Conservation (phyloP, 1,284 basidiomycete species). For the Heterobasidion parviporum region DNA sequence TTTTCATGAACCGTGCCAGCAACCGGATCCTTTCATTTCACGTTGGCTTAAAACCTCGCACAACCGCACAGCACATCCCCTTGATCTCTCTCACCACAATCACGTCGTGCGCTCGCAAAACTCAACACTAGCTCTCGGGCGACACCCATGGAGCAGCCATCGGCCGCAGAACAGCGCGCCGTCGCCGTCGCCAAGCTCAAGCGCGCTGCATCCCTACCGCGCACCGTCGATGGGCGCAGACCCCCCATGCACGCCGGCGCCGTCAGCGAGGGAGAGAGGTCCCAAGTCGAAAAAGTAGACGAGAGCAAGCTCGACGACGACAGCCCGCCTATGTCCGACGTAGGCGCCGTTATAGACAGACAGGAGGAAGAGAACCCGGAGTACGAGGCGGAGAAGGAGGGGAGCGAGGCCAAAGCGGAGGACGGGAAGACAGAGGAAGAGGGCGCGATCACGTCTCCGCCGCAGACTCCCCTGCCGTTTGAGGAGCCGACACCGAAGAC, state of each 20-base stretch:
- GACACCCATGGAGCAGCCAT: slow-evolving; percentile 30
- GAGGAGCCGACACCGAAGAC: slow-evolving; percentile 20
- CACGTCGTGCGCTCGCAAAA: not conserved
- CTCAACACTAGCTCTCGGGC: slow-evolving; percentile 1
- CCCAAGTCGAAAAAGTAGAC: slow-evolving; percentile 21
- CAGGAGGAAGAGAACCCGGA: slow-evolving; percentile 2
- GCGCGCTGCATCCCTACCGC: slow-evolving; percentile 80
- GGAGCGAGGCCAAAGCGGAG: slow-evolving; percentile 12
- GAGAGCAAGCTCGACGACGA: slow-evolving; percentile 8
- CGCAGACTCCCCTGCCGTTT: slow-evolving; percentile 16
- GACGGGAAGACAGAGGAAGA: slow-evolving; percentile 17
- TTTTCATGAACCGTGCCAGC: too few species aligned
- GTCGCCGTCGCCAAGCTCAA: slow-evolving; percentile 84
- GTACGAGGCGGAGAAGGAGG: slow-evolving; percentile 9
- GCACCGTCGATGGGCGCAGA: slow-evolving; percentile 80
- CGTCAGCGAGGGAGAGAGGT: slow-evolving; percentile 68
- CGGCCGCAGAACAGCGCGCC: slow-evolving; percentile 66
- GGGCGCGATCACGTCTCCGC: slow-evolving; percentile 9
- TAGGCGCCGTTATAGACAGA: not conserved
- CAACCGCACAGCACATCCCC: not conserved
- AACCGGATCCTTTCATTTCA: not conserved
- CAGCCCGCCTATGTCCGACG: slow-evolving; percentile 5
- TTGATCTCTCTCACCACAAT: not conserved
- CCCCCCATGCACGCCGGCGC: slow-evolving; percentile 77
- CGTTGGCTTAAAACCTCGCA: not conserved